Base-by-base conservation (phyloP, 768 basidiomycete genomes). In the Dioszegia crocea region DNA sequence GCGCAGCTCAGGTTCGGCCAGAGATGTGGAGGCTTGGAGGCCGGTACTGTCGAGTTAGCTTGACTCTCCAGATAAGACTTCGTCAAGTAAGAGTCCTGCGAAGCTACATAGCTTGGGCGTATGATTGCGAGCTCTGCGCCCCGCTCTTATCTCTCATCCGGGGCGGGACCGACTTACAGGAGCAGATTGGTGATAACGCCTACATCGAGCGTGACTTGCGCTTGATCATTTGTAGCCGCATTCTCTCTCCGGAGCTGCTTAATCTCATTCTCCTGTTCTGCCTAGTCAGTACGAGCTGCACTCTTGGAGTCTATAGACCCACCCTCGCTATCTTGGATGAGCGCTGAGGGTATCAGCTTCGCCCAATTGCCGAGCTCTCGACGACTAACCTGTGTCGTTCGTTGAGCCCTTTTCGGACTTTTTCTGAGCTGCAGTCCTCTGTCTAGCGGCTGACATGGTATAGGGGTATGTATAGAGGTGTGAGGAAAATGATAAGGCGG, bases 241-340 rank as follows among this genome's bases (percentile, higher is more conserved):
- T 67, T 72, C 60, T 62, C 58, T 23, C 30, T 26, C 31, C 59
- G 38, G 19, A 72, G 39, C 3, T 50, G 19, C 19, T 38, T 31
- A 24, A 72, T 69, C 59, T 72, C 65, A 1, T 49, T 48, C 12
- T 68, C 70, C 54, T 72, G 70, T 27, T 64, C 67, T 71, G 49
- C 36, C 40, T 21, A 3, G 21, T 55, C 16, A 43, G 38, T 41
- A 19, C 57, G 26, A 19, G 27, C 16, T 49, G 39, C 41, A 40
- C 29, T 0, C 31, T 30, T 3, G 30, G 31, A 19, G 23, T 14
- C 4, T 1, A 5, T 8, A 12, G 14, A 46, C 56, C 8, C 19
- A 65, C 60, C 60, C 49, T 65, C 39, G 30, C 50, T 48, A 30
- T 59, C 60, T 23, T 56, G 60, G 21, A 65, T 56, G 9, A 36